phyloP scores from a whole-genome alignment of 257 asterid genomes.

The Haberlea rhodopensis region DNA sequence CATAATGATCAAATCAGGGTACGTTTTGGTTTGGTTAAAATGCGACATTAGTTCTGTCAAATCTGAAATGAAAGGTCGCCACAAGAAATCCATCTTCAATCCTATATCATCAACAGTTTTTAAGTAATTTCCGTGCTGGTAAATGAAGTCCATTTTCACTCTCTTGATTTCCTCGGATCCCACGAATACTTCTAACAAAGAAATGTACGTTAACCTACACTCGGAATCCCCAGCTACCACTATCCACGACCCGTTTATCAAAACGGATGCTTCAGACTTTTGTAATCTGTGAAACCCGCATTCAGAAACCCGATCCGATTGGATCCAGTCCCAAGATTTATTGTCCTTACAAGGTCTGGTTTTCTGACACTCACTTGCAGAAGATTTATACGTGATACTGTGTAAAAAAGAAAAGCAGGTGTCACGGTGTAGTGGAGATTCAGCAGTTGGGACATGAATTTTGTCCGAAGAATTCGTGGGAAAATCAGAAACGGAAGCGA shows the following conservation, averaged over 20 bases:
- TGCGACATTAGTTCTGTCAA: too few relatives aligned
- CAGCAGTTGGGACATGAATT: background rate
- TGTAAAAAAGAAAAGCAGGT: background rate
- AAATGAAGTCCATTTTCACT: background rate
- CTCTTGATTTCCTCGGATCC: background rate
- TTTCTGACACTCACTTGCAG: background rate
- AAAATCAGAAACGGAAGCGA: background rate
- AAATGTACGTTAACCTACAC: background rate
- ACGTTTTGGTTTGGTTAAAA: too few relatives aligned
- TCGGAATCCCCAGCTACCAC: background rate
- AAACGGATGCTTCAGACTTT: background rate
- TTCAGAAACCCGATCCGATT: background rate
- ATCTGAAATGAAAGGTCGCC: background rate
- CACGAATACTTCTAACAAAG: background rate
- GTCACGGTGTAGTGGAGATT: background rate
- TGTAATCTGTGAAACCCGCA: background rate
- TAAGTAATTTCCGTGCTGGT: background rate
- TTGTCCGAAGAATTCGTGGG: background rate
- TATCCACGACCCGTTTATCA: background rate
- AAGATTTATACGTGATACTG: background rate
- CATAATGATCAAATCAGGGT: background rate
- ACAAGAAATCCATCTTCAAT: background rate
- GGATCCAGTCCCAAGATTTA: background rate
- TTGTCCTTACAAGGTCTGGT: too few relatives aligned
- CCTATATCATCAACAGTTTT: background rate